Evolutionary conservation across 306 rosid genomes (phyloP).

Genomic region (Quercus alba): DNA sequence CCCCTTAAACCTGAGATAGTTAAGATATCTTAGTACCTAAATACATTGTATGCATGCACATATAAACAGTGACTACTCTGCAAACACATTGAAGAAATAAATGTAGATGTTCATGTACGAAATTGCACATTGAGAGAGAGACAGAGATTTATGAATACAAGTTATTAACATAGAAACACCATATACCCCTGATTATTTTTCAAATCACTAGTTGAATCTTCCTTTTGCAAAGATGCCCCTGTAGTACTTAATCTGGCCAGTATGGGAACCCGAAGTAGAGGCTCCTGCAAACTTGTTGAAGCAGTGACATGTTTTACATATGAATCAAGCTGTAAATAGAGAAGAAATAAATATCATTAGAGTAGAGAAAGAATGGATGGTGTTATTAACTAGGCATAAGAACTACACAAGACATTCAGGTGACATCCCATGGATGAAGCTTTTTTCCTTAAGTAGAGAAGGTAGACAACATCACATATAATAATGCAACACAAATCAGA

Average conservation of each 20-base stretch:
- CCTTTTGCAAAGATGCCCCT: slow-evolving; percentile 49
- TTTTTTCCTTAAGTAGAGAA: neutral
- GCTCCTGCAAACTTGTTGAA: slow-evolving; percentile 39
- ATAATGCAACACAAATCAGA: neutral
- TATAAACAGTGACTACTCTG: no score
- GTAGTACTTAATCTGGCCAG: slow-evolving; percentile 47
- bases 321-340: slow-evolving; percentile 50
- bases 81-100: no score
- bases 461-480: neutral
- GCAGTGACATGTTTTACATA: slow-evolving; percentile 44
- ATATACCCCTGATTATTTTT: slow-evolving; percentile 47
- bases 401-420: neutral
- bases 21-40: no score
- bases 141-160: slow-evolving; percentile 1
- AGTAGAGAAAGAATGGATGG: slow-evolving; percentile 1
- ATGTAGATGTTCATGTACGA: no score
- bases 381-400: neutral
- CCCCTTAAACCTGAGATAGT: no score
- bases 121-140: no score
- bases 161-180: slow-evolving; percentile 7
- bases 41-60: no score
- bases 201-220: slow-evolving; percentile 32
- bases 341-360: slow-evolving; percentile 4
- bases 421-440: neutral
- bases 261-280: slow-evolving; percentile 33